These are phyloP conservation scores for Prototheca cutis DNA, from an alignment of 163 green algal species.

Conservation along the genomic window DNA sequence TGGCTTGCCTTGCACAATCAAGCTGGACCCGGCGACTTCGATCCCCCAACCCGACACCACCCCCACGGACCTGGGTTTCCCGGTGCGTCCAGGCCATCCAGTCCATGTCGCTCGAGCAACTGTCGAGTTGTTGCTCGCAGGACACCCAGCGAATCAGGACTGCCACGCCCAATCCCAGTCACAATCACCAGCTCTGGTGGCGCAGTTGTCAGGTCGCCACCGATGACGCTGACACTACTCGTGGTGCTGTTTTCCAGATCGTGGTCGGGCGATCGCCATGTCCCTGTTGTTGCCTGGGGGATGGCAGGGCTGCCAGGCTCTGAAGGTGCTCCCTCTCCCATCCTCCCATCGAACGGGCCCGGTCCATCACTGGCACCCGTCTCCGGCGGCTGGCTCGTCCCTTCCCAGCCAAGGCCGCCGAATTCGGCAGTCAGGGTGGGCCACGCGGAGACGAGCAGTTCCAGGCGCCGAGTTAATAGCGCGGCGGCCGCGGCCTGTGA, in stretches of 20 bases:
- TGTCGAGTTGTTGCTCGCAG: not conserved
- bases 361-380: no score
- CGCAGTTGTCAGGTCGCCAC: no score
- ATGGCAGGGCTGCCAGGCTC: no score
- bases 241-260: no score
- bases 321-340: no score
- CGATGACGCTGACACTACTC: no score
- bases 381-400: not conserved
- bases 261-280: no score
- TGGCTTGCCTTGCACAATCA: no score
- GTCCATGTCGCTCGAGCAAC: not conserved
- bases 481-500: conserved; percentile 11
- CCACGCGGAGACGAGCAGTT: conserved; percentile 3
- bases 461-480: conserved; percentile 13
- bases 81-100: not conserved
- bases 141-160: not conserved
- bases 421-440: not conserved
- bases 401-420: not conserved
- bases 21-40: no score
- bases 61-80: not conserved
- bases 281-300: no score
- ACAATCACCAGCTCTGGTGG: conserved; percentile 3
- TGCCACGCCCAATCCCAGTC: not conserved
- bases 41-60: not conserved
- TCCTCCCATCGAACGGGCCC: no score